Evolutionary conservation across 1,284 basidiomycete genomes (phyloP).

Genomic region (Xanthoconium separans): DNA sequence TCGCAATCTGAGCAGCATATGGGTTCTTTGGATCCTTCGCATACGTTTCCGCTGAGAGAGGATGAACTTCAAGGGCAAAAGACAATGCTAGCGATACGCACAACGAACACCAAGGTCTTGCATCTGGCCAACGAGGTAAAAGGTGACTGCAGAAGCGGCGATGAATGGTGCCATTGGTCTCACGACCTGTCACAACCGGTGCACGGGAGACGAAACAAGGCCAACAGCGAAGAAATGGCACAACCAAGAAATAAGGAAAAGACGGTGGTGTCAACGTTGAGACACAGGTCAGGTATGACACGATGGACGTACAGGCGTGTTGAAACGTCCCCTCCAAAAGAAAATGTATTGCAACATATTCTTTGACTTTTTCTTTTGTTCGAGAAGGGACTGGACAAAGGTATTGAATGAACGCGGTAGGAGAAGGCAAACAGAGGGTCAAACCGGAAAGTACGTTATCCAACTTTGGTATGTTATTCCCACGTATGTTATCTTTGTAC

Average conservation of each 20-base stretch:
- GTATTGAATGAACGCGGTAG: not conserved
- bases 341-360: slow-evolving; percentile 26
- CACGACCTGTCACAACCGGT: slow-evolving; percentile 44
- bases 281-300: not conserved
- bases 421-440: slow-evolving; percentile 7
- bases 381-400: not conserved
- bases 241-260: not conserved
- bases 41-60: slow-evolving; percentile 55
- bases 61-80: not conserved
- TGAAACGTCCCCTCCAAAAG: slow-evolving; percentile 32
- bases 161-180: slow-evolving; percentile 79
- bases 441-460: slow-evolving; percentile 17
- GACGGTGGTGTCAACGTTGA: not conserved
- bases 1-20: slow-evolving; percentile 72
- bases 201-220: too few species aligned
- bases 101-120: slow-evolving; percentile 67
- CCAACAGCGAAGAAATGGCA: not conserved
- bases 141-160: slow-evolving; percentile 58
- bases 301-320: slow-evolving; percentile 26
- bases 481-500: slow-evolving; percentile 19
- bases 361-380: slow-evolving; percentile 5
- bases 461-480: slow-evolving; percentile 19
- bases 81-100: slow-evolving; percentile 40
- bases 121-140: slow-evolving; percentile 61
- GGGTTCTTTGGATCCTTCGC: slow-evolving; percentile 77